Base-by-base conservation (phyloP, 352 stramenopile genomes). In the Bremia lactucae region DNA sequence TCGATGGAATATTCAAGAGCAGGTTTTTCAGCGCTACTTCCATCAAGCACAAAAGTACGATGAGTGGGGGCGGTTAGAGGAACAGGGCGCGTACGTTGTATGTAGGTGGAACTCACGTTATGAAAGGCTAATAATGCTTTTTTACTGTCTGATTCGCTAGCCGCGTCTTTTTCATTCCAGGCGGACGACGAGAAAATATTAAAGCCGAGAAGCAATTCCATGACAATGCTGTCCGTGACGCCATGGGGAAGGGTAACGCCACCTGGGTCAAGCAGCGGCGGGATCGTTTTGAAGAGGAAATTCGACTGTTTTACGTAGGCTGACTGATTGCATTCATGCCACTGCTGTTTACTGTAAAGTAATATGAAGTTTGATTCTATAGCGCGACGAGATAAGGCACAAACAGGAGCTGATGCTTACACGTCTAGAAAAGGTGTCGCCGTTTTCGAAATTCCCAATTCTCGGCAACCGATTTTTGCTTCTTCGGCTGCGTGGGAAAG, bases 361-460 rank as follows among this genome's bases (percentile, higher is more conserved):
- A 38, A 47, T 35, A 34, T 36, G 16, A 25, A 13, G 42, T 39
- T 53, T 40, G 18, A 42, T 46, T 48, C 9, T 45, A 8, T 40
- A 88, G 76, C 57, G 65, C 8, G 68, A 86, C 34, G 76, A 88
- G 60, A 83, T 62, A 19, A 66, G 65, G 29, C 68, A 88, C 64
- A 88, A 82, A 53, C 76, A 86, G 47, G 72, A 81, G 44, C 28
- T 83, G 24, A 83, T 82, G 66, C 69, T 86, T 25, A 66, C 69
- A 1, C 70, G 72, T 9, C 59, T 86, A 15, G 72, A 88, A 52
- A 88, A 83, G 31, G 71, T 68, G 33, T 88, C 76, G 6, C 61
- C 70, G 15, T 88, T 88, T 33, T 74, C 62, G 36, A 82, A 79
- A 42, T 80, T 86, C 21, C 76, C 76, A 0, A 70, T 84, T 41